Percentiles rank a stretch among this genome's conserved stretches.
Evolutionary conservation across 192 early-diverging fungal species (phyloP).

Genomic region (Linnemannia exigua): DNA sequence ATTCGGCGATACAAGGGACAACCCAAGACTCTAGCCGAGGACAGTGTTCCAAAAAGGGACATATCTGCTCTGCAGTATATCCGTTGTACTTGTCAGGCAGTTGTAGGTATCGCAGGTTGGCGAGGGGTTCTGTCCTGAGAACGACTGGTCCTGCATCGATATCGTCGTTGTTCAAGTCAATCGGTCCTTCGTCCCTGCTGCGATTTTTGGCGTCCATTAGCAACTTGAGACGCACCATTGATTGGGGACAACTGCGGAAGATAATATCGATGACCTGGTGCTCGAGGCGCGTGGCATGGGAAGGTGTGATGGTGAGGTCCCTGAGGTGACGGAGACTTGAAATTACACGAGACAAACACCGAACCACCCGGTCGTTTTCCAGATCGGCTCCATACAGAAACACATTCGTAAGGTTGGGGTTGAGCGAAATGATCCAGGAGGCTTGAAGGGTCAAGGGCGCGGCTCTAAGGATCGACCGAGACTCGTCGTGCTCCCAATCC

Average conservation of each 20-base stretch:
- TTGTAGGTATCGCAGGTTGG: background rate
- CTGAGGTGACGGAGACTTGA: background rate
- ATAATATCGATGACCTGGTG: background rate
- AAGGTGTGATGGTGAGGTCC: background rate
- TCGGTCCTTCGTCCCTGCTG: background rate
- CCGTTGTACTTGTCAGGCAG: background rate
- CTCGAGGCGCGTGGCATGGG: background rate
- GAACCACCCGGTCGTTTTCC: background rate
- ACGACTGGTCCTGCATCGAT: background rate
- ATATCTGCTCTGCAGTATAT: background rate
- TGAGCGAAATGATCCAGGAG: constrained; percentile 1
- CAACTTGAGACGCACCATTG: background rate
- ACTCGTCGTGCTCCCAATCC: background rate
- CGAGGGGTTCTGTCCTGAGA: background rate
- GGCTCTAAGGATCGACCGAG: background rate
- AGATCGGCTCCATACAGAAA: background rate
- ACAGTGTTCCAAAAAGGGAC: background rate
- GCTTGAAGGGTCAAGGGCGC: background rate
- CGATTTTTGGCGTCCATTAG: background rate
- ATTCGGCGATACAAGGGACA: background rate
- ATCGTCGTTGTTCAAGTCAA: background rate
- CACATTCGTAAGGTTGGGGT: background rate
- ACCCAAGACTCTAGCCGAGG: background rate
- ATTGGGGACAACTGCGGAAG: background rate
- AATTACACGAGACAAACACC: background rate